These are phyloP conservation scores for Cenococcum geophilum DNA, from an alignment of 495 filamentous ascomycete species.

Conservation along the genomic window DNA sequence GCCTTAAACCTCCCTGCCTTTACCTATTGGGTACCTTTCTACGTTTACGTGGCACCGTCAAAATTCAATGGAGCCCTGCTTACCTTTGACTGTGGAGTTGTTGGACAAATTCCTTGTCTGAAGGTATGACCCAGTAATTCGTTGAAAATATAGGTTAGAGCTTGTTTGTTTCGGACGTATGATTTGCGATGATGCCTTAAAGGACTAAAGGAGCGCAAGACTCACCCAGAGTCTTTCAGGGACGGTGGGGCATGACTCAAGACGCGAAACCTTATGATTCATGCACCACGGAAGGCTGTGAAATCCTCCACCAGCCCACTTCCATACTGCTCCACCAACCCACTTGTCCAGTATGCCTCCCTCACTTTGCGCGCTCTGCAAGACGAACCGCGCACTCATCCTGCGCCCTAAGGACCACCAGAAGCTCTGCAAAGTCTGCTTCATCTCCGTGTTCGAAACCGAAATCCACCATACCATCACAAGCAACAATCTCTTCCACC, in stretches of 20 bases:
- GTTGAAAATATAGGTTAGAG: too few species aligned
- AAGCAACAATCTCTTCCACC: constrained; percentile 66
- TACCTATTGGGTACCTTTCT: too few species aligned
- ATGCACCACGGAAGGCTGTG: background rate
- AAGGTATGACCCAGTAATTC: too few species aligned
- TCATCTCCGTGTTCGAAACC: constrained; percentile 78
- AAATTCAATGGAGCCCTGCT: too few species aligned
- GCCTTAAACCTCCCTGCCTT: too few species aligned
- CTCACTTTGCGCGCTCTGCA: constrained; percentile 66
- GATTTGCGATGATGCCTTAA: too few species aligned
- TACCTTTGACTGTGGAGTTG: too few species aligned
- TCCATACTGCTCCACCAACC: background rate
- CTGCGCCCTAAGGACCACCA: constrained; percentile 89
- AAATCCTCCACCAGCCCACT: background rate
- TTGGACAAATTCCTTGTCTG: too few species aligned
- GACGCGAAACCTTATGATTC: background rate
- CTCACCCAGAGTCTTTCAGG: too few species aligned
- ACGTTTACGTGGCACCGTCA: too few species aligned
- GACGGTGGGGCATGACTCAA: constrained; percentile 8
- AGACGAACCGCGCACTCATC: constrained; percentile 71
- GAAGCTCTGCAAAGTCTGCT: constrained; percentile 86
- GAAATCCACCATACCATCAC: constrained; percentile 93
- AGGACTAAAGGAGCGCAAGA: too few species aligned
- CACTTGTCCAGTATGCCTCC: constrained; percentile 45
- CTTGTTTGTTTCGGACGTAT: too few species aligned